phyloP scores from a whole-genome alignment of 1,284 basidiomycete species.

The Ceratobasidium sp. region DNA sequence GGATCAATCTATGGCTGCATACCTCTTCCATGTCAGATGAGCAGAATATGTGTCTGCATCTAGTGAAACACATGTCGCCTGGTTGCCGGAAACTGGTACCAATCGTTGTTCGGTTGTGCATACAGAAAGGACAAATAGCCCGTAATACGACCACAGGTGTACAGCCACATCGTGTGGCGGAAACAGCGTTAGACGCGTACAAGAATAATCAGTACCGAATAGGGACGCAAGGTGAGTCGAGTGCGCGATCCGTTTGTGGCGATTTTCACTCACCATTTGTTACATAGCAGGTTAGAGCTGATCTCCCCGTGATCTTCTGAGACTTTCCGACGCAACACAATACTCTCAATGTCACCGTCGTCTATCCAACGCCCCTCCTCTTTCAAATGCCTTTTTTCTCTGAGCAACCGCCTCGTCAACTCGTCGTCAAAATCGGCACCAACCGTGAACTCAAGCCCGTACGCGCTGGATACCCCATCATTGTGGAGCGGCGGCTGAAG shows the following conservation, averaged over 20 bases:
- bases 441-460: neutral
- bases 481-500: conserved; percentile 6
- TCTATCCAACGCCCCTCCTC: conserved; percentile 28
- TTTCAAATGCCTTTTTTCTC: conserved; percentile 19
- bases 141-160: neutral
- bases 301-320: conserved; percentile 13
- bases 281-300: conserved; percentile 19
- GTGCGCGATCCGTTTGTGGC: neutral
- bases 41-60: conserved; percentile 32
- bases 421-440: conserved; percentile 25
- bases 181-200: neutral
- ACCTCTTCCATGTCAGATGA: conserved; percentile 22
- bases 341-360: conserved; percentile 26
- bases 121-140: neutral
- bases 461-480: conserved; percentile 18
- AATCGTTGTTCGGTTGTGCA: neutral
- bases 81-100: conserved; percentile 16
- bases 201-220: neutral
- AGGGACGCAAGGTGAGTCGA: neutral
- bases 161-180: conserved; percentile 8
- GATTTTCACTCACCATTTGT: conserved; percentile 14
- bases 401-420: conserved; percentile 6
- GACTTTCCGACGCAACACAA: conserved; percentile 11
- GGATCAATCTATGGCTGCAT: neutral
- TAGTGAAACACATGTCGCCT: conserved; percentile 8